Evolutionary conservation across 2,329 filamentous ascomycete species (phyloP).

Genomic region (Pestalotiopsis sp.): DNA sequence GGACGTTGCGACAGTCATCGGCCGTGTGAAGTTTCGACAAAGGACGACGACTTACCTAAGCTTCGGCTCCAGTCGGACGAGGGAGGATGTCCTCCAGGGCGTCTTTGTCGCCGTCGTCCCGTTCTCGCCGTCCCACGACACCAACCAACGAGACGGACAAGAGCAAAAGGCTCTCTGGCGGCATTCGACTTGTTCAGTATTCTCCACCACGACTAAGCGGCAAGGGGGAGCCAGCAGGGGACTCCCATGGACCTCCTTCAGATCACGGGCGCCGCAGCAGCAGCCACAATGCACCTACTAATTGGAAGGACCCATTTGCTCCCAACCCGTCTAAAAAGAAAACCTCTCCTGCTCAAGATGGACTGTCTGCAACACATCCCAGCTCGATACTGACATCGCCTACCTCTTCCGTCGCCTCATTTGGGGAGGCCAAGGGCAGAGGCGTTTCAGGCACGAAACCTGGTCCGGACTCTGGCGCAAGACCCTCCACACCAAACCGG

Average conservation of each 20-base stretch:
- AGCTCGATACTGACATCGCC: slow-evolving; percentile 38
- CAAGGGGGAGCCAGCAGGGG: slow-evolving; percentile 15
- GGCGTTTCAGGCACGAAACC: slow-evolving; percentile 50
- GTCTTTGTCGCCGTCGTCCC: slow-evolving; percentile 29
- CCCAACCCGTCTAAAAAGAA: slow-evolving; percentile 24
- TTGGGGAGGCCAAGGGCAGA: slow-evolving; percentile 38
- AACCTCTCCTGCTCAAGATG: slow-evolving; percentile 26
- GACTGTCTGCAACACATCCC: slow-evolving; percentile 23
- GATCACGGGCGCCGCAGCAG: slow-evolving; percentile 19
- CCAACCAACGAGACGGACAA: slow-evolving; percentile 44
- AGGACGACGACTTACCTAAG: slow-evolving; percentile 17
- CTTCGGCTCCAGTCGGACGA: slow-evolving; percentile 23
- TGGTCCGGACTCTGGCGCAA: slow-evolving; percentile 33
- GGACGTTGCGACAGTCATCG: slow-evolving; percentile 17
- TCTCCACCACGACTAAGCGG: slow-evolving; percentile 41
- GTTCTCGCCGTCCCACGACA: slow-evolving; percentile 30
- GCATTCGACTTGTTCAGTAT: slow-evolving; percentile 52
- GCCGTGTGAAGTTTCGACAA: slow-evolving; percentile 16
- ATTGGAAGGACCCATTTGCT: slow-evolving; percentile 17
- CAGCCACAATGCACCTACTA: slow-evolving; percentile 15
- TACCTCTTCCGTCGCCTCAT: slow-evolving; percentile 34
- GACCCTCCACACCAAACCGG: slow-evolving; percentile 34
- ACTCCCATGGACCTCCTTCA: slow-evolving; percentile 22
- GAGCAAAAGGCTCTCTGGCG: slow-evolving; percentile 37
- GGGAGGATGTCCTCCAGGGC: slow-evolving; percentile 35